Base-by-base conservation (phyloP, 129 eudicot genomes). In the Apium graveolens region DNA sequence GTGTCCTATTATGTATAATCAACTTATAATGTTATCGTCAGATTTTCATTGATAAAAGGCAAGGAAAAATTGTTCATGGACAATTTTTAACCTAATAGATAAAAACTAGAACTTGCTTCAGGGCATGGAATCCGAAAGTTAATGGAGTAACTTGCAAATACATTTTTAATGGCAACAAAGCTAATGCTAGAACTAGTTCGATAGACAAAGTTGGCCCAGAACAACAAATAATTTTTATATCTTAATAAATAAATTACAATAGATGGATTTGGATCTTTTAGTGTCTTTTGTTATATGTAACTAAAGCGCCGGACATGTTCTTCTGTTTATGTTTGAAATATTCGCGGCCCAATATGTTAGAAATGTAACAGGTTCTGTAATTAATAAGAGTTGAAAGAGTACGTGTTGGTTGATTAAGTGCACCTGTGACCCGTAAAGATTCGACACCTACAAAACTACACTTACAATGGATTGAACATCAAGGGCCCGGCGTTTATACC, bases 41-140 rank as follows among this genome's bases (percentile, higher is more conserved):
- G 20, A 29, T 27, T 27, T 9, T 71, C 4, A 34, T 43, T 71
- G 49, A 71, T 71, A 21, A 39, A 37, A 39, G 39, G 34, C 51
- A 71, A 71, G 75, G 75, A 24, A 71, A 12, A 39, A 39, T 39
- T 71, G 48, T 12, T 24, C 21, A 32, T 71, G 75, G 75, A 71
- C 49, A 71, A 24, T 7, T 21, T 38, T 38, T 39, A 34, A 70
- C 43, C 4, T 72, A 88, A 91, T 93, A 96, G 77, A 97, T 93
- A 12, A 93, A 97, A 75, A 91, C 97, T 48, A 48, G 53, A 1
- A 85, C 90, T 16, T 88, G 98, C 77, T 91, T 88, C 45, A 90
- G 88, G 65, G 97, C 96, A 38, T 83, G 89, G 86, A 87, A 89
- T 85, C 96, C 91, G 26, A 90, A 91, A 79, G 88, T 86, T 49